phyloP scores from a whole-genome alignment of 805 yeast genomes.

The Sugiyamaella smithiae region DNA sequence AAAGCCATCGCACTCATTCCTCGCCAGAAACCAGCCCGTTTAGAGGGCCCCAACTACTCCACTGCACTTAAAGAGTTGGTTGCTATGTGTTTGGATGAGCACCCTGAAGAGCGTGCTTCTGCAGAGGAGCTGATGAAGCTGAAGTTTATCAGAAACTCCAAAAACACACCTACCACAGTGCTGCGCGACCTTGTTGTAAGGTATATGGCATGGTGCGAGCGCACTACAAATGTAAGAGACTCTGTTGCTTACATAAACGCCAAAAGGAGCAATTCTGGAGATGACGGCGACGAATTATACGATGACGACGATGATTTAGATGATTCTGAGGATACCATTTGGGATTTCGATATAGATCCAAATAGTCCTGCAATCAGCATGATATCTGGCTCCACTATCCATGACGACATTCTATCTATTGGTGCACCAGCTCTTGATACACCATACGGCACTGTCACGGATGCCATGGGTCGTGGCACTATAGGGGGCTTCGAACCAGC shows the following conservation, averaged over 20 bases:
- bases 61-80: constrained; percentile 76
- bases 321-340: constrained; percentile 39
- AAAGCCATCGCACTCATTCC: constrained; percentile 94
- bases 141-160: constrained; percentile 64
- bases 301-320: constrained; percentile 33
- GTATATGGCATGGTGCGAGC: constrained; percentile 53
- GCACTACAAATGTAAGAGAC: constrained; percentile 45
- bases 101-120: constrained; percentile 79
- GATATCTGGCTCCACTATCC: constrained; percentile 2
- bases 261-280: constrained; percentile 1
- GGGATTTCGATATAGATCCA: constrained; percentile 73
- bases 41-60: constrained; percentile 86
- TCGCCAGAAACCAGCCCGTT: constrained; percentile 88
- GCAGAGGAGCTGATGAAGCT: constrained; percentile 83
- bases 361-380: constrained; percentile 12
- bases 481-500: not conserved
- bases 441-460: not conserved
- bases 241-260: constrained; percentile 35
- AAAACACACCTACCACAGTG: constrained; percentile 54
- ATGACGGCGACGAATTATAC: constrained; percentile 15
- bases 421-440: not conserved
- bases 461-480: not conserved
- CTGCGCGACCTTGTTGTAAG: constrained; percentile 70
- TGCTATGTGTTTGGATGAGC: constrained; percentile 90
- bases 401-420: not conserved